Percentiles rank a stretch among this genome's conserved stretches.
Evolutionary conservation across 2,329 filamentous ascomycete genomes (phyloP).

Genomic region (Cladophialophora immunda): DNA sequence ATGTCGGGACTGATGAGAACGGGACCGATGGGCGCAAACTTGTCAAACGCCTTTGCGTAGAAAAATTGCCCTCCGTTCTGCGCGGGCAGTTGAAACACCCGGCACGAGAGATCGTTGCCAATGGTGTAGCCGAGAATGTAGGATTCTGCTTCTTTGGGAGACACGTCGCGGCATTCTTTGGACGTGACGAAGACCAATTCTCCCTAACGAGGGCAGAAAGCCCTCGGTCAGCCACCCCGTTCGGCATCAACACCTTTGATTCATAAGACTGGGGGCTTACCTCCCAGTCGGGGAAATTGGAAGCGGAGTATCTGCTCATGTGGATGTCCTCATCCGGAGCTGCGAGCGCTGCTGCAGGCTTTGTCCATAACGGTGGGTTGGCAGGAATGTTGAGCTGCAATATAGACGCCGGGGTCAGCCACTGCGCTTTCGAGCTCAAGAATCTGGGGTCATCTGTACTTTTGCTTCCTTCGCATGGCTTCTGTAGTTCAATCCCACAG

Average conservation of each 20-base stretch:
- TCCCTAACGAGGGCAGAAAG: slow-evolving; percentile 13
- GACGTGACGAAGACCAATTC: slow-evolving; percentile 26
- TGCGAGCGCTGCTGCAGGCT: slow-evolving; percentile 48
- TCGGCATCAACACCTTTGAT: neutral
- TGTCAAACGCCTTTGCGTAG: slow-evolving; percentile 51
- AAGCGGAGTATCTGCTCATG: slow-evolving; percentile 23
- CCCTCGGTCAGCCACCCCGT: neutral
- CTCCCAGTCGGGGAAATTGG: slow-evolving; percentile 21
- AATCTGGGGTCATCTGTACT: neutral
- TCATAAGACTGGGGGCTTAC: neutral
- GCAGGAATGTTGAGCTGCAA: slow-evolving; percentile 18
- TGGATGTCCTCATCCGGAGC: slow-evolving; percentile 43
- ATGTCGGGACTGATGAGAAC: slow-evolving; percentile 50
- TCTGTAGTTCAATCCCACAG: slow-evolving; percentile 25
- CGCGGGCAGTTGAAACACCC: slow-evolving; percentile 49
- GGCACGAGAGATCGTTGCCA: slow-evolving; percentile 50
- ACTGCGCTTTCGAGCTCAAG: too few species aligned
- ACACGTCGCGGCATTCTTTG: slow-evolving; percentile 19
- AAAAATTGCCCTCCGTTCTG: slow-evolving; percentile 46
- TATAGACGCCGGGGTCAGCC: neutral
- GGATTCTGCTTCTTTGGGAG: slow-evolving; percentile 37
- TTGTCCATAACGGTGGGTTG: slow-evolving; percentile 44
- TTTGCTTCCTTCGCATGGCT: slow-evolving; percentile 25
- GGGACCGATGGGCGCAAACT: slow-evolving; percentile 54
- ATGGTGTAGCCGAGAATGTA: slow-evolving; percentile 52